Evolutionary conservation across 805 yeast species (phyloP), one percentile per base, ranked within the genome.

Genomic region (Pichia exigua): DNA sequence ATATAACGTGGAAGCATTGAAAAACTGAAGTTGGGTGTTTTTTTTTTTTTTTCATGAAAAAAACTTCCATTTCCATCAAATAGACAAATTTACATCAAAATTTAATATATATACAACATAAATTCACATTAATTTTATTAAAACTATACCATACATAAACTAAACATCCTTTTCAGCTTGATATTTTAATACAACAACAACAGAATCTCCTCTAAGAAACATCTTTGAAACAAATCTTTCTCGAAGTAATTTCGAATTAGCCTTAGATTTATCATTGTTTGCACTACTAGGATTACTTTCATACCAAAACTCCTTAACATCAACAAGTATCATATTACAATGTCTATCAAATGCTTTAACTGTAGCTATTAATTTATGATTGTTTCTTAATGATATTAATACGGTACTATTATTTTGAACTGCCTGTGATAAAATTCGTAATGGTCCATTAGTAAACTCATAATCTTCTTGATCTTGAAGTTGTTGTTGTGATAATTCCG

Each of bases 331-430:
- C 86, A 94, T 80, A 67, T 94, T 94, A 56, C 96, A 85, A 69
- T 94, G 99, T 64, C 96, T 82, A 66, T 94, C 99, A 67, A 90
- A 94, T 0, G 98, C 97, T 63, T 87, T 87, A 47, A 94, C 94
- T 58, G 87, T 81, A 2, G 91, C 96, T 30, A 94, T 77, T 42
- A 94, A 74, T 68, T 94, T 94, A 65, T 91, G 97, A 67, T 92
- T 91, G 66, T 94, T 94, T 63, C 99, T 78, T 54, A 95, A 79
- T 21, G 96, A 87, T 54, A 94, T 86, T 53, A 94, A 78, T 5
- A 94, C 88, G 2, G 86, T 77, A 48, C 82, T 83, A 49, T 81
- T 77, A 24, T 50, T 47, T 54, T 82, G 77, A 42, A 89, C 85
- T 0, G 98, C 90, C 45, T 83, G 82, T 58, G 90, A 88, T n/a